Evolutionary conservation across 306 rosid genomes (phyloP), one percentile per base, ranked within the genome.

Genomic region (Rosa rugosa): DNA sequence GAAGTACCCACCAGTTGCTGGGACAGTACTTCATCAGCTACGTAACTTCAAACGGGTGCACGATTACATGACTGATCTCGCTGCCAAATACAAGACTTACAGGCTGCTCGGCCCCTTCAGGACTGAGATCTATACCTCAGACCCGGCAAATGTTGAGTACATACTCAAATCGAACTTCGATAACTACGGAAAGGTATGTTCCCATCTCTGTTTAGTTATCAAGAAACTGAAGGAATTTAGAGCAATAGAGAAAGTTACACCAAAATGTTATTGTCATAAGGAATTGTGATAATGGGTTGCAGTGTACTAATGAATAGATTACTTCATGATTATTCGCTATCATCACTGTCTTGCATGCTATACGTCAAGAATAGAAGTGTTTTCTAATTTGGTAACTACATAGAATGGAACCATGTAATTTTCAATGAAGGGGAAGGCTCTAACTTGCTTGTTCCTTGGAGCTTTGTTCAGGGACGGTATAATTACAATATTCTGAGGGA

Each of bases 21-120:
- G 97, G 0, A 94, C 97, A 4, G 14, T 87, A 0, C 89, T 94
- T 40, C 82, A 94, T 47, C 98, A 89, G 77, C 56, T 92, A 41
- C 79, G 81, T 46, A 88, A 94, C 81, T 94, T 94, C 90, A 84
- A 88, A 20, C 84, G 92, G 68, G 1, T 90, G 76, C 97, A 92
- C 49, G 86, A 94, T 65, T 92, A 92, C 18, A 92, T 90, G 98
- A 92, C 98, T 67, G 90, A 88, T 59, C 96, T 88, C 47, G 97
- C 98, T 3, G 44, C 64, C 9, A 90, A 87, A 60, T 53, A 94
- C 87, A 88, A 56, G 77, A 94, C 98, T 23, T 94, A 94, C 83
- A 88, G 97, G 80, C 77, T 92, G 22, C 82, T 94, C 22, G 81
- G 42, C 9, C 93, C 73, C 69, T 84, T 83, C 67, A 80, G 97